Percentiles rank a stretch among this genome's conserved stretches.
phyloP scores from a whole-genome alignment of 805 yeast genomes.

The Wickerhamiella occidentalis region DNA sequence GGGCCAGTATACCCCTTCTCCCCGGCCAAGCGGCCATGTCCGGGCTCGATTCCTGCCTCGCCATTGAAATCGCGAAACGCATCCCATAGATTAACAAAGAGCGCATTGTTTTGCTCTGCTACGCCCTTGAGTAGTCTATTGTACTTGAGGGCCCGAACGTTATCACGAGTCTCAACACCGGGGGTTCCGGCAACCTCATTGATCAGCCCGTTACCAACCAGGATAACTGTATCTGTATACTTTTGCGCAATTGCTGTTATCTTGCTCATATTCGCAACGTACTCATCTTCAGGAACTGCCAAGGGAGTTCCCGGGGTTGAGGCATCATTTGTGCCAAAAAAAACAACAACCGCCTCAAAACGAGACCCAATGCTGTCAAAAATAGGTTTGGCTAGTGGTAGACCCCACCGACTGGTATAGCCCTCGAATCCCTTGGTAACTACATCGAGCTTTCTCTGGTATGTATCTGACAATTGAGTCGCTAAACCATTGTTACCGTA shows the following conservation, averaged over 20 bases:
- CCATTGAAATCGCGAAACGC: conserved; percentile 33
- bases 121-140: conserved; percentile 38
- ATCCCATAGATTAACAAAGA: conserved; percentile 46
- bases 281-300: conserved; percentile 42
- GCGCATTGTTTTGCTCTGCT: conserved; percentile 36
- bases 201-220: conserved; percentile 53
- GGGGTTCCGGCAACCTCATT: conserved; percentile 26
- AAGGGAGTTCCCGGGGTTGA: conserved; percentile 31
- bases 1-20: conserved; percentile 17
- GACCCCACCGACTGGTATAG: conserved; percentile 54
- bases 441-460: conserved; percentile 37
- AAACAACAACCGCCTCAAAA: conserved; percentile 41
- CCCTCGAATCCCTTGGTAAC: conserved; percentile 69
- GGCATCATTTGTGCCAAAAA: conserved; percentile 76
- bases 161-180: conserved; percentile 36
- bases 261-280: conserved; percentile 34
- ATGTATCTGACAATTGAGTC: neutral
- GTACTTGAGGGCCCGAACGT: conserved; percentile 37
- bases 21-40: neutral
- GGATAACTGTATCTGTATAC: conserved; percentile 40
- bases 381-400: conserved; percentile 34
- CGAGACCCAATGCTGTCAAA: neutral
- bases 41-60: conserved; percentile 26
- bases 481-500: neutral
- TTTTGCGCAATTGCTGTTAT: conserved; percentile 34